Conservation (phyloP, 495 filamentous ascomycete genomes). For the Talaromyces adpressus region DNA sequence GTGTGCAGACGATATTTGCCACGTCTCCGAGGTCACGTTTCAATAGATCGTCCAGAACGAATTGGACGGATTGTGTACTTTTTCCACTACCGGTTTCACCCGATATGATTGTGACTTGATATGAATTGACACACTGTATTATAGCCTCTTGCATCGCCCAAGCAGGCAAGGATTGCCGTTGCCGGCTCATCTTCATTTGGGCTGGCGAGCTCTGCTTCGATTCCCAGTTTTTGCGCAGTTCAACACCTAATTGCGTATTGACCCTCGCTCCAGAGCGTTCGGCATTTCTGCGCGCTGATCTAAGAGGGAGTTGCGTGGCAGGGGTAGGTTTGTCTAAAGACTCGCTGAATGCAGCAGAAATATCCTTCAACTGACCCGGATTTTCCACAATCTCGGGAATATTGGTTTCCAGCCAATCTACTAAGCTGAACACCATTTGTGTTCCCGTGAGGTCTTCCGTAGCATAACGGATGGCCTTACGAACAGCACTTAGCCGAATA, state of each 20-base stretch:
- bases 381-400: constrained; percentile 68
- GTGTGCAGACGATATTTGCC: constrained; percentile 93
- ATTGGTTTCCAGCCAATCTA: constrained; percentile 84
- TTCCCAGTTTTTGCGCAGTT: constrained; percentile 45
- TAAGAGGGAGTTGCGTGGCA: constrained; percentile 28
- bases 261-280: constrained; percentile 32
- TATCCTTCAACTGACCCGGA: constrained; percentile 75
- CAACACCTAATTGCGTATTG: constrained; percentile 29
- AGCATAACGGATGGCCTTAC: constrained; percentile 65
- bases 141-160: constrained; percentile 78
- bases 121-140: constrained; percentile 58
- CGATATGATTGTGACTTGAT: constrained; percentile 91
- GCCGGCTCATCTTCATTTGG: constrained; percentile 62
- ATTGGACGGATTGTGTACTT: constrained; percentile 94
- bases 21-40: constrained; percentile 60
- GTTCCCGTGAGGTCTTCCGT: constrained; percentile 63
- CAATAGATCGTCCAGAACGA: constrained; percentile 89
- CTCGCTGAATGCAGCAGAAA: constrained; percentile 45
- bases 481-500: constrained; percentile 82
- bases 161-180: constrained; percentile 70
- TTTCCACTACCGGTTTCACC: constrained; percentile 97
- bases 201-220: constrained; percentile 45
- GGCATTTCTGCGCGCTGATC: constrained; percentile 40
- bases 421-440: constrained; percentile 79
- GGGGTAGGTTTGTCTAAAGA: constrained; percentile 14